Conservation (phyloP, 768 basidiomycete species). For the Leccinellum albellum region DNA sequence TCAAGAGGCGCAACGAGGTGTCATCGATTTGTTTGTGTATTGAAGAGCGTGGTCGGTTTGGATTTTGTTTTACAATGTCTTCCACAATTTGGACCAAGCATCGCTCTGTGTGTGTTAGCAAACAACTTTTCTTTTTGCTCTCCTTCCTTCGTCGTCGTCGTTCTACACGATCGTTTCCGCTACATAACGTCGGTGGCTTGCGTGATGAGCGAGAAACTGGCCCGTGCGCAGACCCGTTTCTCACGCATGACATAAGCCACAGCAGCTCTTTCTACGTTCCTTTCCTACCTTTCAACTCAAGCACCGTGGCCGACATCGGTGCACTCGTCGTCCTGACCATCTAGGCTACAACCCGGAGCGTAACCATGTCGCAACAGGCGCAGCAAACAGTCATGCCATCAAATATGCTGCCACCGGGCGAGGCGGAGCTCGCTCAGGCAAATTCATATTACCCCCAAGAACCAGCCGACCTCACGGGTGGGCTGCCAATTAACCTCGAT, state of each 20-base stretch:
- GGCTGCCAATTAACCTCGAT: conserved; percentile 82
- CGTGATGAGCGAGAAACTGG: conserved; percentile 35
- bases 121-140: conserved; percentile 35
- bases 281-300: conserved; percentile 28
- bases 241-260: conserved; percentile 55
- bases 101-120: conserved; percentile 58
- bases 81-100: conserved; percentile 64
- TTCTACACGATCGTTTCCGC: conserved; percentile 22
- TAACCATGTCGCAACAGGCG: conserved; percentile 47
- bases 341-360: conserved; percentile 2
- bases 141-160: conserved; percentile 31
- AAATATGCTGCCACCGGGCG: conserved; percentile 55
- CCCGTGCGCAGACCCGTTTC: conserved; percentile 53
- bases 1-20: too few relatives aligned
- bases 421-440: conserved; percentile 50
- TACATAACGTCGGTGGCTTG: conserved; percentile 11
- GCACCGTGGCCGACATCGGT: conserved; percentile 15
- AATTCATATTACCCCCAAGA: conserved; percentile 70
- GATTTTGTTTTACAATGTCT: conserved; percentile 74
- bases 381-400: conserved; percentile 56
- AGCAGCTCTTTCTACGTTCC: conserved; percentile 37
- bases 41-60: conserved; percentile 40
- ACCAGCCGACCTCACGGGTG: conserved; percentile 76
- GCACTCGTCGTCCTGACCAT: conserved; percentile 10
- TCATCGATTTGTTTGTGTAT: conserved; percentile 36